Evolutionary conservation across 2,329 filamentous ascomycete genomes (phyloP), one percentile per base, ranked within the genome.

Genomic region (Boeremia exigua): DNA sequence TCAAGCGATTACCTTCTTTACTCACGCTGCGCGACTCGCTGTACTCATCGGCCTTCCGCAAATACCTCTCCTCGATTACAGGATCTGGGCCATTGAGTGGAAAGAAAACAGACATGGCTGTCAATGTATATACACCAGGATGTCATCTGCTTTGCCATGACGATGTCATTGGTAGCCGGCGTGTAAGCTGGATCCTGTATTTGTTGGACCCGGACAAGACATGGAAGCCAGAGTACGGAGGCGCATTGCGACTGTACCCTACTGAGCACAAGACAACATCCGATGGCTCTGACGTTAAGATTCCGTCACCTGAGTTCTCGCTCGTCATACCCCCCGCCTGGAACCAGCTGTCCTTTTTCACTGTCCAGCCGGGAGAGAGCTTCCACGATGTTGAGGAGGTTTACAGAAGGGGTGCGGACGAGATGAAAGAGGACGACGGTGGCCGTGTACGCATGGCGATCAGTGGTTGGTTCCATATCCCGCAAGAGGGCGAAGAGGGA

Each of bases 301-400:
- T 94, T 0, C 93, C 94, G 4, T 83, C 85, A 54, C 88, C 94
- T 0, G 90, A 96, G 66, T 87, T 86, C 68, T 86, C 83, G 65
- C 89, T 96, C 68, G 85, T 88, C 37, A 96, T 99, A 56, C 93
- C 95, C 0, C 95, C 95, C 0, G 92, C 93, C 0, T 99, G 94
- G 87, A 97, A 98, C 76, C 95, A 99, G 80, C 83, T 99, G 57
- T 95, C 91, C 67, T 99, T 99, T 84, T 99, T 99, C 76, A 92
- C 93, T 15, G 96, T 99, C 6, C 92, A 97, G 79, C 95, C 95
- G 0, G 95, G 95, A n/a, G 88, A 96, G 82, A 98, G 94, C 75
- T 99, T 98, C 77, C 95, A 99, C 77, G 95, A 99, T 74, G 95
- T 99, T 51, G 94, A 98, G 78, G 95, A 99, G 78, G 95, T 99